Evolutionary conservation across 306 rosid species (phyloP).

Genomic region (Corylus americana): DNA sequence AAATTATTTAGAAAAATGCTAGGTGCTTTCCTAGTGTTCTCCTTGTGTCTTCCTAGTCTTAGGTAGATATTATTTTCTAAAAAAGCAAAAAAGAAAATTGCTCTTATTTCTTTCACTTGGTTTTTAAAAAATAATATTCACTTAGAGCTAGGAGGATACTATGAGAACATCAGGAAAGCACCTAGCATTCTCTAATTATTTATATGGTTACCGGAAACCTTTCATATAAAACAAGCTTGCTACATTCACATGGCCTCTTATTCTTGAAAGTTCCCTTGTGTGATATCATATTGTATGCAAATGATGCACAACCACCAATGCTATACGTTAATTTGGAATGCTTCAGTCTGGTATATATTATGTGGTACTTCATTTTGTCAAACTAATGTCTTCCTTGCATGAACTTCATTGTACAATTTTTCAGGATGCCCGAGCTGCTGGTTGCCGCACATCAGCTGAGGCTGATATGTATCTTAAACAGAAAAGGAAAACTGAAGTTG

Average conservation of each 20-base stretch:
- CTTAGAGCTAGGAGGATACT: too few relatives aligned
- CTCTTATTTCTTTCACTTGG: too few relatives aligned
- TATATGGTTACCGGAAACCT: background rate
- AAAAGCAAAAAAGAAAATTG: too few relatives aligned
- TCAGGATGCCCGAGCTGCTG: conserved; percentile 84
- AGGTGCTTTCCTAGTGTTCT: too few relatives aligned
- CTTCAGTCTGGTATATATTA: background rate
- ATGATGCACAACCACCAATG: background rate
- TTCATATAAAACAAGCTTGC: background rate
- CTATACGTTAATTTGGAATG: background rate
- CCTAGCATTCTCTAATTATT: too few relatives aligned
- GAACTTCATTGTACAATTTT: conserved; percentile 22
- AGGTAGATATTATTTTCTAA: too few relatives aligned
- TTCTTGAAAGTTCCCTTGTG: background rate
- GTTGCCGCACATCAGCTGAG: conserved; percentile 70
- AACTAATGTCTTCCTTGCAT: background rate
- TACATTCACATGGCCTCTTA: background rate
- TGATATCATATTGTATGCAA: background rate
- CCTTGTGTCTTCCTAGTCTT: too few relatives aligned
- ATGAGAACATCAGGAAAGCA: too few relatives aligned
- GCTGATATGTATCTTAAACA: conserved; percentile 66
- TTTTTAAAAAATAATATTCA: too few relatives aligned
- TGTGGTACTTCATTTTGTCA: background rate
- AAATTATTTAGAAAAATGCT: background rate
- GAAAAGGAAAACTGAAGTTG: conserved; percentile 71